These are phyloP conservation scores for Ceratobasidium sp. DNA, from an alignment of 1,284 basidiomycete species.

Conservation along the genomic window DNA sequence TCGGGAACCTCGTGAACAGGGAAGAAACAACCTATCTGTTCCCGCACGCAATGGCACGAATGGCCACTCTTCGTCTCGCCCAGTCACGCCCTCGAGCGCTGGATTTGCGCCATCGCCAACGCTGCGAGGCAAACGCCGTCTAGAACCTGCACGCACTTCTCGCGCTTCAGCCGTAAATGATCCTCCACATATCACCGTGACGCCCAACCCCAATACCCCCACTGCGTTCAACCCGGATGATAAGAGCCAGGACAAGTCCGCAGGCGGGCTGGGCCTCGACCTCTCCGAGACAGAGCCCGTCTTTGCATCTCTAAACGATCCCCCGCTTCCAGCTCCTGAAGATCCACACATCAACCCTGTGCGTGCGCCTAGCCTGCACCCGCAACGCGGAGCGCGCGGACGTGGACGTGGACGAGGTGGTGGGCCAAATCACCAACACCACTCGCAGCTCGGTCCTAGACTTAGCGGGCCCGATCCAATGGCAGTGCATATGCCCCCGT, in stretches of 20 bases:
- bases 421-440: not conserved
- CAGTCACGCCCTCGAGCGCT: slow-evolving; percentile 30
- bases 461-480: slow-evolving; percentile 10
- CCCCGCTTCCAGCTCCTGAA: slow-evolving; percentile 14
- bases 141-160: slow-evolving; percentile 21
- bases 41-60: slow-evolving; percentile 26
- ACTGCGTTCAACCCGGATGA: slow-evolving; percentile 1
- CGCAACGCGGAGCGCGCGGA: slow-evolving; percentile 18
- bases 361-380: slow-evolving; percentile 29
- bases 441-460: slow-evolving; percentile 1
- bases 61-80: slow-evolving; percentile 18
- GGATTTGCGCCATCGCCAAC: slow-evolving; percentile 9
- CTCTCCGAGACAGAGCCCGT: slow-evolving; percentile 23
- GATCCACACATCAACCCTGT: slow-evolving; percentile 17
- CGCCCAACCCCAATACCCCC: not conserved
- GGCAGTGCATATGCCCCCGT: slow-evolving; percentile 34
- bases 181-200: slow-evolving; percentile 36
- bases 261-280: slow-evolving; percentile 23
- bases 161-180: slow-evolving; percentile 37
- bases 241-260: not conserved
- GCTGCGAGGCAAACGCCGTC: slow-evolving; percentile 9
- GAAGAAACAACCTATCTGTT: slow-evolving; percentile 18
- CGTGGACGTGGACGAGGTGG: slow-evolving; percentile 35
- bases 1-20: slow-evolving; percentile 4
- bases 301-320: slow-evolving; percentile 37